Evolutionary conservation across 129 eudicot species (phyloP).

Genomic region (Flaveria sonorensis): DNA sequence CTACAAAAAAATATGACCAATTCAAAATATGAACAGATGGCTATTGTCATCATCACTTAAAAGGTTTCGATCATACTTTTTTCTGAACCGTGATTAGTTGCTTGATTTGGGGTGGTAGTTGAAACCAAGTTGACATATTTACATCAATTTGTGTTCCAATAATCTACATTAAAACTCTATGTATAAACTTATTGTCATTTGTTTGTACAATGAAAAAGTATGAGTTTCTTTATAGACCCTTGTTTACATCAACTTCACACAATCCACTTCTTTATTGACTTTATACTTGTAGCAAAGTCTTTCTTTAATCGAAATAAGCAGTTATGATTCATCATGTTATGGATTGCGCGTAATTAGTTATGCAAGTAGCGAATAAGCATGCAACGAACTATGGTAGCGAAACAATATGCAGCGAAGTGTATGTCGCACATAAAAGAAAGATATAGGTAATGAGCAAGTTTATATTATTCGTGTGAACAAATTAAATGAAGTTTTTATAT

Average conservation of each 20-base stretch:
- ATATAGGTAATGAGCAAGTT: too few relatives aligned
- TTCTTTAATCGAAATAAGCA: neutral
- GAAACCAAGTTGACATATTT: slow-evolving; percentile 16
- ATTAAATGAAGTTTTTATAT: too few relatives aligned
- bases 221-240: too few relatives aligned
- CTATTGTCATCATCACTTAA: neutral
- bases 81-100: neutral
- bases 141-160: neutral
- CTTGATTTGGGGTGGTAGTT: slow-evolving; percentile 20
- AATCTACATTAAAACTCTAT: neutral
- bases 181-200: neutral
- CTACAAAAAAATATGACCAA: too few relatives aligned
- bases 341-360: neutral
- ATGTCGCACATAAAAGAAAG: too few relatives aligned
- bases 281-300: neutral
- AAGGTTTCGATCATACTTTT: neutral
- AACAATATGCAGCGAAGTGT: too few relatives aligned
- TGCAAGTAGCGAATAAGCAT: neutral
- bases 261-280: neutral
- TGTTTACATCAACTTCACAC: neutral
- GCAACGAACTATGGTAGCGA: too few relatives aligned
- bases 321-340: neutral
- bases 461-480: too few relatives aligned
- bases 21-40: neutral
- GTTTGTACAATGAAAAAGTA: neutral